Base-by-base conservation (phyloP, 345 rosid genomes). In the Salix exigua region DNA sequence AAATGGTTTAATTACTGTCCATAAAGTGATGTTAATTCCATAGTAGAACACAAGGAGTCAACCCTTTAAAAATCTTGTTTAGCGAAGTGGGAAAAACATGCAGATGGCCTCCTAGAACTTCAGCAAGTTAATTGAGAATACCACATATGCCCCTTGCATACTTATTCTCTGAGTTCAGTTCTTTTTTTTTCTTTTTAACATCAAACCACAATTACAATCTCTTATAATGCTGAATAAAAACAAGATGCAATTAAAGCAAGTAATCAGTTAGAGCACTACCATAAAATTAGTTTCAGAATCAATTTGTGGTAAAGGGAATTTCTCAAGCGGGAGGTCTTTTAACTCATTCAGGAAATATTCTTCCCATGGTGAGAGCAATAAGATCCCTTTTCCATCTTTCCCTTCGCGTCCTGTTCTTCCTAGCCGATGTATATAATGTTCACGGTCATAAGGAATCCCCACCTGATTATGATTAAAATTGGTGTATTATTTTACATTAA, bases 351-450 rank as follows among this genome's bases (percentile, higher is more conserved):
- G 84, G 89, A 96, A 96, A 83, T 89, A 92, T 81, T 89, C 88
- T 83, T 94, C 99, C 97, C 97, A 96, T 40, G 99, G 99, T 12
- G 98, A 93, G 66, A 96, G 85, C 86, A 96, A 77, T 80, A 94
- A 85, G 75, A 94, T 85, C n/a, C 99, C 92, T 81, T 84, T 83
- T 46, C 99, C 98, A 70, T 77, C 91, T 84, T 94, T 94, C 78
- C 92, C 94, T 87, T 88, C 91, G 51, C 91, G 89, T 30, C 97
- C 97, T 19, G 97, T 96, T 85, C 98, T 94, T 82, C 97, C 97
- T 60, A 96, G 89, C 28, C 97, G 89, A 80, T 96, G 97, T 77
- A 96, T 90, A 70, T 94, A 94, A 73, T 92, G 95, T 71, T 90
- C 97, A 37, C 97, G 85, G 53, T 88, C 90, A 66, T 85, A 68